Conservation (phyloP, 495 filamentous ascomycete species). For the Diplogelasinospora grovesii region DNA sequence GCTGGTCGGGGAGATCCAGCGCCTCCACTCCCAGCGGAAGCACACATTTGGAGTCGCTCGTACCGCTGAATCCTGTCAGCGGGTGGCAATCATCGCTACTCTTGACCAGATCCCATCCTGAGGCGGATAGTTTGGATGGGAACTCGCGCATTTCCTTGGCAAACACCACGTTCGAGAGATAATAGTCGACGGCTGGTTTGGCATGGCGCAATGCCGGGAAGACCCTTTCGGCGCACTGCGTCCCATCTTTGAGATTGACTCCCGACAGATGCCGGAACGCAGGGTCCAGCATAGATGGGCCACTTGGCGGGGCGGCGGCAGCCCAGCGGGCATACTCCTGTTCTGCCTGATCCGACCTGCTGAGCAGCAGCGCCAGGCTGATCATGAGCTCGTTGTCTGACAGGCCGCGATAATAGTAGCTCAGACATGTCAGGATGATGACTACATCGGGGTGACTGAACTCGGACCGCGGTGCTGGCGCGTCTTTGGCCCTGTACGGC, state of each 20-base stretch:
- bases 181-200: constrained; percentile 56
- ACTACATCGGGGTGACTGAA: constrained; percentile 69
- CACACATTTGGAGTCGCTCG: constrained; percentile 55
- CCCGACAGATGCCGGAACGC: constrained; percentile 42
- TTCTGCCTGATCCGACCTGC: constrained; percentile 48
- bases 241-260: constrained; percentile 54
- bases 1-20: constrained; percentile 47
- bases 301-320: constrained; percentile 23
- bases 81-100: constrained; percentile 38
- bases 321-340: constrained; percentile 51
- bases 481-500: constrained; percentile 66
- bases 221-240: constrained; percentile 31
- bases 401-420: constrained; percentile 64
- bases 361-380: constrained; percentile 43
- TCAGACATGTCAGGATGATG: constrained; percentile 60
- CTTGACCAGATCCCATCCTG: constrained; percentile 61
- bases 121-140: constrained; percentile 57
- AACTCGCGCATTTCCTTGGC: constrained; percentile 59
- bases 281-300: constrained; percentile 26
- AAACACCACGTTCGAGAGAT: constrained; percentile 56
- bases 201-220: constrained; percentile 49
- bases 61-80: constrained; percentile 66
- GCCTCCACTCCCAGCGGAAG: constrained; percentile 52
- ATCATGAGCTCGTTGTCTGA: constrained; percentile 42
- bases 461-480: constrained; percentile 55